Evolutionary conservation across 2,329 filamentous ascomycete genomes (phyloP), one percentile per base, ranked within the genome.

Genomic region (Calycina marina): DNA sequence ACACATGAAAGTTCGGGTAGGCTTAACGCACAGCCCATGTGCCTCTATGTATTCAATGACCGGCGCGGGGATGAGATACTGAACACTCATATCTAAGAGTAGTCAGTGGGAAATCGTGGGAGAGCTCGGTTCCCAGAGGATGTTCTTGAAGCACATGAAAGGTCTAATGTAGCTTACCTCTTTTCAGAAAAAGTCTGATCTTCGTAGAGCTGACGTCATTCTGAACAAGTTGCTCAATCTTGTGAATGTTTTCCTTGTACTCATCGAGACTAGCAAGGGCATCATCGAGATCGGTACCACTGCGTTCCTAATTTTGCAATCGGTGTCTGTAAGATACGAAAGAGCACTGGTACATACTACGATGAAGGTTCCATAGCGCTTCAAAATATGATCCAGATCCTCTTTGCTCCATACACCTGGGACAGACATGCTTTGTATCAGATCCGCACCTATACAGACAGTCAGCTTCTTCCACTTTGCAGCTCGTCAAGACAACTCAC

Each of bases 361-460:
- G 38, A 88, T 80, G 53, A 92, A 86, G 17, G 80, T 75, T 26
- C 83, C 83, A 50, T 80, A 93, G 51, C 77, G 70, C 30, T 81
- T 75, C 8, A 94, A 63, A 38, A 94, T 94, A 46, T 92, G 81
- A 46, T 90, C 78, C 34, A 94, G 62, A 66, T 94, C 88, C 41
- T 77, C 69, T 28, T 74, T 66, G 31, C 77, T 80, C 88, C 88
- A 96, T 1, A 94, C 72, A 36, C 41, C 36, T n/a, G 44, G 29
- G 11, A 10, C 14, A 4, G 29, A 49, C 74, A 79, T 83, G 43
- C 73, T 88, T 56, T 73, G 70, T 47, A 79, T 75, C 31, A 83
- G 58, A 52, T 82, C 78, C 5, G 73, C 77, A 4, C 88, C 86
- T 22, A n/a, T 9, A 22, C 8, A 9, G 20, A 22, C n/a, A 22